Percentiles rank a stretch among this genome's conserved stretches.
These are phyloP conservation scores for Pittosporum tobira DNA, from an alignment of 129 eudicot genomes.

Conservation along the genomic window DNA sequence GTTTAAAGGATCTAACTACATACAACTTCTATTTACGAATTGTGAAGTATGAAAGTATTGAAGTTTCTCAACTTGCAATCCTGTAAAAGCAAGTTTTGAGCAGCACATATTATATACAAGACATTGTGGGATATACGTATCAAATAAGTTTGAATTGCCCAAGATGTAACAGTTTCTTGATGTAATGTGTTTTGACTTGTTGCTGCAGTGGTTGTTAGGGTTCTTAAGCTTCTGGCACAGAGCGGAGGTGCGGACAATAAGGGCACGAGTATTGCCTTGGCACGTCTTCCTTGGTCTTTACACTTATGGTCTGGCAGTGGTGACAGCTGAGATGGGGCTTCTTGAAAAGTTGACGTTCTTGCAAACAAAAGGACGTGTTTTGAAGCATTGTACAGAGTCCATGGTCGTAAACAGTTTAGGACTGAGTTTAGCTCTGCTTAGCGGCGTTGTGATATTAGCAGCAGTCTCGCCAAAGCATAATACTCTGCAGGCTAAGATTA, in stretches of 20 bases:
- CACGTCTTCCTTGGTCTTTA: slow-evolving; percentile 85
- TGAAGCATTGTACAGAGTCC: slow-evolving; percentile 53
- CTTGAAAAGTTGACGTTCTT: slow-evolving; percentile 81
- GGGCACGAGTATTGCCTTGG: slow-evolving; percentile 64
- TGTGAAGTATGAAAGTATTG: not conserved
- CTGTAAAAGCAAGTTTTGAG: not conserved
- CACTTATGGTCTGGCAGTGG: slow-evolving; percentile 80
- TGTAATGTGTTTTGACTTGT: not conserved
- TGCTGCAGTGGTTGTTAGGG: slow-evolving; percentile 78
- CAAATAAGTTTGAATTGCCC: not conserved
- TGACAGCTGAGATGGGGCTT: slow-evolving; percentile 87
- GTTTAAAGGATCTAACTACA: not conserved
- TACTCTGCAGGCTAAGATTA: slow-evolving; percentile 26
- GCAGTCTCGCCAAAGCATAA: slow-evolving; percentile 58
- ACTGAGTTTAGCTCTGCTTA: slow-evolving; percentile 63
- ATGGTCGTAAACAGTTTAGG: slow-evolving; percentile 70
- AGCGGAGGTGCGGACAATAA: slow-evolving; percentile 58
- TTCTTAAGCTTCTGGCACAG: slow-evolving; percentile 88
- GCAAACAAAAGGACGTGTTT: slow-evolving; percentile 49
- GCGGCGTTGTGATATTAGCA: slow-evolving; percentile 66
- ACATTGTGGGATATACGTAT: no score
- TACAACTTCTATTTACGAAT: not conserved
- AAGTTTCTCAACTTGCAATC: not conserved
- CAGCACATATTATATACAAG: no score
- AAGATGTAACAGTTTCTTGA: not conserved